Evolutionary conservation across 1,284 basidiomycete genomes (phyloP), one percentile per base, ranked within the genome.

Genomic region (Tremellales sp.): DNA sequence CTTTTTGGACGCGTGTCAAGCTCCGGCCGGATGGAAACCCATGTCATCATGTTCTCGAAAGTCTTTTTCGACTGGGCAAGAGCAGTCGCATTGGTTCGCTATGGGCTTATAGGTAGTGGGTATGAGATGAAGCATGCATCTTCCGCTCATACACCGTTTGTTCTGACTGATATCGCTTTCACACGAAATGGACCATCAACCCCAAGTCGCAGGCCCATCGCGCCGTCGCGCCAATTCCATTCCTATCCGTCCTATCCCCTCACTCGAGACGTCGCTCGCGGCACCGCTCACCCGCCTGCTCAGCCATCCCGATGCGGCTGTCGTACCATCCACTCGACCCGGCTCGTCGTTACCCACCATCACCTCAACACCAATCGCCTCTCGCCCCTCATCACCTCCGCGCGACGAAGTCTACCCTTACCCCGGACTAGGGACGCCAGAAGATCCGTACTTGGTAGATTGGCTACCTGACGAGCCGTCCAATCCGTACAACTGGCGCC

Each of bases 401-500:
- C 44, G 43, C 5, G 51, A 58, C 33, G 29, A 31, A 31, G 8
- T 15, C 15, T n/a, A n/a, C n/a, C 40, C 54, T 2, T 65, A 62
- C 48, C 52, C 52, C 10, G 66, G 66, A 4, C 11, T 17, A 17
- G 66, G 66, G 0, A 64, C 66, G 0, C 13, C n/a, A 13, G 50
- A 52, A 3, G 53, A 60, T 21, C 66, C 66, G 10, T 68, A 54
- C 49, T 41, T 67, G 13, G 64, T 68, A 43, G 66, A 67, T 51
- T 68, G 82, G 82, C 74, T 79, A 27, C 59, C 73, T 1, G 73
- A 77, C 43, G 83, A 85, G 56, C 69, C 76, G 12, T 80, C 81
- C 42, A 79, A 84, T 60, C 84, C 84, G 2, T 83, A 82, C 70
- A 84, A 82, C 62, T 86, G 83, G 82, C 60, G 73, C 2, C 77